These are phyloP conservation scores for Abrus precatorius DNA, from an alignment of 306 rosid species.

Conservation along the genomic window DNA sequence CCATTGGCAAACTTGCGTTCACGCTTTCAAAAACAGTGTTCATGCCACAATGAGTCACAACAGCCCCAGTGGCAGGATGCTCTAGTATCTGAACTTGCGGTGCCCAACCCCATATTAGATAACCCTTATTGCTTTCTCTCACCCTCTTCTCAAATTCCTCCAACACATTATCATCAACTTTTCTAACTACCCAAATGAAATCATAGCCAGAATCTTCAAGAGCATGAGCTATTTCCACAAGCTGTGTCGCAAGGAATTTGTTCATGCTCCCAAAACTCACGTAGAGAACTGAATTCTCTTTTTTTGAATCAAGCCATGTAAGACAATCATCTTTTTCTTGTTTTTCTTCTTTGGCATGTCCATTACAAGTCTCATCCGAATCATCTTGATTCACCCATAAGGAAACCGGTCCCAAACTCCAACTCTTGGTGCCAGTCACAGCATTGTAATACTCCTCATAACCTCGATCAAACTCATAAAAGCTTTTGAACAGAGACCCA, in stretches of 20 bases:
- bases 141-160: background rate
- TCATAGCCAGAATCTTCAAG: constrained; percentile 12
- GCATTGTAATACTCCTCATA: too few species aligned
- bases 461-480: too few species aligned
- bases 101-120: too few species aligned
- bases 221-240: constrained; percentile 13
- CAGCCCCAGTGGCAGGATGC: too few species aligned
- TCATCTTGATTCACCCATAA: constrained; percentile 36
- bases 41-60: too few species aligned
- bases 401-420: constrained; percentile 44
- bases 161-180: background rate
- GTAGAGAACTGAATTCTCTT: constrained; percentile 31
- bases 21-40: too few species aligned
- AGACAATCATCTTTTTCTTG: constrained; percentile 1
- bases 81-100: too few species aligned
- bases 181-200: constrained; percentile 9
- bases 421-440: constrained; percentile 12
- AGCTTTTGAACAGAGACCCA: too few species aligned
- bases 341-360: background rate
- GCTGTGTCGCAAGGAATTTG: constrained; percentile 1
- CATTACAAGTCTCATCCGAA: constrained; percentile 32
- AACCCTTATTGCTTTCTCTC: too few species aligned
- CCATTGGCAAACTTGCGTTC: too few species aligned
- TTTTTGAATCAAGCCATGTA: constrained; percentile 34
- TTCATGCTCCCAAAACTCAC: constrained; percentile 36